Percentiles rank a stretch among this genome's conserved stretches.
These are phyloP conservation scores for Thielaviopsis populi DNA, from an alignment of 2,329 filamentous ascomycete species.

Conservation along the genomic window DNA sequence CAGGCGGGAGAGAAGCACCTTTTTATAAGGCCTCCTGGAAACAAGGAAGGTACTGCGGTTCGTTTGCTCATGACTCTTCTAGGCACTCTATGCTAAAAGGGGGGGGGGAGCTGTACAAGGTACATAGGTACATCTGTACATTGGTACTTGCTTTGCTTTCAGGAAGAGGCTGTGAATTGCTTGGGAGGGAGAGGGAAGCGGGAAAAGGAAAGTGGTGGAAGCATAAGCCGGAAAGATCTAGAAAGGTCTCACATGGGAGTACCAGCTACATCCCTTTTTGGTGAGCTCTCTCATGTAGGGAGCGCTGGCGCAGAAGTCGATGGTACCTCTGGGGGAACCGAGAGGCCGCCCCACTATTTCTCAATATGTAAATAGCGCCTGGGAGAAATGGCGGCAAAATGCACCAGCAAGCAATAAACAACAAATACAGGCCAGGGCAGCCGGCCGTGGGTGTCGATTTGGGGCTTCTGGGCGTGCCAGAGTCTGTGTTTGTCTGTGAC, in stretches of 20 bases:
- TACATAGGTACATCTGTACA: not conserved
- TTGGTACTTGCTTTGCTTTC: not conserved
- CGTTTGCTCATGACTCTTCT: not conserved
- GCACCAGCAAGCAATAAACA: not conserved
- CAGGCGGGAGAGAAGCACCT: conserved; percentile 17
- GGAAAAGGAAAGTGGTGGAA: not conserved
- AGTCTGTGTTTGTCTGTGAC: no score
- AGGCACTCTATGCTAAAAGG: not conserved
- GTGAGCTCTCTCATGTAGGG: not conserved
- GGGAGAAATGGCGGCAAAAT: not conserved
- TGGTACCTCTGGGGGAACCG: not conserved
- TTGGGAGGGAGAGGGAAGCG: not conserved
- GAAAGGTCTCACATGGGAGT: not conserved
- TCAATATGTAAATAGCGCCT: not conserved
- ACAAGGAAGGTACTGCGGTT: conserved; percentile 18
- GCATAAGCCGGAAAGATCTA: not conserved
- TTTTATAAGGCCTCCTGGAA: conserved; percentile 14
- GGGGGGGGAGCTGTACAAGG: not conserved
- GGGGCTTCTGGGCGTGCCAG: no score
- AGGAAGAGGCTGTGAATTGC: not conserved
- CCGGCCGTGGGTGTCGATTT: no score
- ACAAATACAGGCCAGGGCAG: not conserved
- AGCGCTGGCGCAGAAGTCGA: not conserved
- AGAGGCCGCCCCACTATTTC: not conserved
- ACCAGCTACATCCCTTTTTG: conserved; percentile 5